phyloP scores from a whole-genome alignment of 2,329 filamentous ascomycete genomes.

The Fusarium abutilonis region DNA sequence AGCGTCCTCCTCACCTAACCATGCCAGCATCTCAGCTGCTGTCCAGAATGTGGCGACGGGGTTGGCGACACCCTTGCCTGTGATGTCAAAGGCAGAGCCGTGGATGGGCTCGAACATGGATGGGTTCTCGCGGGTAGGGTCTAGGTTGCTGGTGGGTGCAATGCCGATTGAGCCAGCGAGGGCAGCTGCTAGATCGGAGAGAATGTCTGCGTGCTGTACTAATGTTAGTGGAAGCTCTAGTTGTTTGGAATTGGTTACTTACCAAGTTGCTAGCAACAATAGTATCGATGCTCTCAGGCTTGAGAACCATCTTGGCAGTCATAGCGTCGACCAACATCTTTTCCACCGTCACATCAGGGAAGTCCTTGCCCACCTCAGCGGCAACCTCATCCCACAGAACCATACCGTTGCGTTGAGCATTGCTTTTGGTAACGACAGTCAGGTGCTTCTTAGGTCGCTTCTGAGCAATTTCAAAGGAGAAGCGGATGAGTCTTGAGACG shows the following conservation, averaged over 20 bases:
- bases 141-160: conserved; percentile 74
- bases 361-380: conserved; percentile 63
- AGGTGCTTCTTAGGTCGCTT: conserved; percentile 65
- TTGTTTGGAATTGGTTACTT: neutral
- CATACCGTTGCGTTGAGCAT: conserved; percentile 73
- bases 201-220: conserved; percentile 66
- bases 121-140: conserved; percentile 64
- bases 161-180: conserved; percentile 77
- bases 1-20: conserved; percentile 65
- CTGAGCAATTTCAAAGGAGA: conserved; percentile 69
- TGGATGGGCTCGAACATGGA: conserved; percentile 72
- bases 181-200: conserved; percentile 76
- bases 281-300: conserved; percentile 68
- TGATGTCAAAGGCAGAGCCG: conserved; percentile 67
- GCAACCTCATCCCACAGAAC: conserved; percentile 75
- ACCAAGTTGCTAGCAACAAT: conserved; percentile 70
- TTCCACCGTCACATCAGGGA: conserved; percentile 68
- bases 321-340: conserved; percentile 76
- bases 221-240: neutral
- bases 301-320: conserved; percentile 71
- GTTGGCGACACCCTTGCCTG: conserved; percentile 65
- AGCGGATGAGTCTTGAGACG: conserved; percentile 68
- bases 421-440: conserved; percentile 73
- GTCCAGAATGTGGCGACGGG: conserved; percentile 69
- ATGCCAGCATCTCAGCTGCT: conserved; percentile 65